These are phyloP conservation scores for Mycena floridula DNA, from an alignment of 768 basidiomycete genomes.

Conservation along the genomic window DNA sequence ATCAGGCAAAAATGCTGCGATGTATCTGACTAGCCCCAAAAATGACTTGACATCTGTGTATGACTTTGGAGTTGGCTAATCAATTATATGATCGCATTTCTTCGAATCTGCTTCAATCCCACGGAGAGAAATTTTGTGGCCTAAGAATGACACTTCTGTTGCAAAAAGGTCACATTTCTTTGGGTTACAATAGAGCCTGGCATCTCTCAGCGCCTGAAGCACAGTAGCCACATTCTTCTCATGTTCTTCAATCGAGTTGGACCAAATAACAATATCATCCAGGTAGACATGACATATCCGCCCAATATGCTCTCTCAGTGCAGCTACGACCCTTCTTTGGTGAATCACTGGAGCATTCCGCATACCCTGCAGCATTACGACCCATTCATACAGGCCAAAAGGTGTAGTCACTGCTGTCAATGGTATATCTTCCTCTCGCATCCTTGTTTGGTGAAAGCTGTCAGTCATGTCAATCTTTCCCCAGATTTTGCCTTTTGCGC, in stretches of 20 bases:
- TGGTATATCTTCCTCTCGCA: constrained; percentile 1
- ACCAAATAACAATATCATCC: constrained; percentile 43
- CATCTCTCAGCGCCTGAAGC: constrained; percentile 11
- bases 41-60: constrained; percentile 15
- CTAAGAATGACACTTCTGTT: constrained; percentile 14
- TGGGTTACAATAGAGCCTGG: constrained; percentile 16
- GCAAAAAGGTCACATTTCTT: constrained; percentile 15
- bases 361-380: constrained; percentile 17
- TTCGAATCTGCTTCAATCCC: constrained; percentile 17
- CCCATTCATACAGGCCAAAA: constrained; percentile 8
- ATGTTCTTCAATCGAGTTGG: constrained; percentile 27
- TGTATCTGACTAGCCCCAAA: constrained; percentile 17
- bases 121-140: constrained; percentile 18
- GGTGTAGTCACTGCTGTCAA: constrained; percentile 1
- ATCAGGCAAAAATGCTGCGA: constrained; percentile 15
- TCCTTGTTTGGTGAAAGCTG: constrained; percentile 24
- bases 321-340: constrained; percentile 24
- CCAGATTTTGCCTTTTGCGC: too few species aligned
- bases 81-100: constrained; percentile 14
- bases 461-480: too few species aligned
- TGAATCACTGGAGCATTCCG: constrained; percentile 28
- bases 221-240: constrained; percentile 13
- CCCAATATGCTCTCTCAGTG: constrained; percentile 27
- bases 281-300: constrained; percentile 32
- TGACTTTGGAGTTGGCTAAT: constrained; percentile 15